Evolutionary conservation across 768 basidiomycete genomes (phyloP), one percentile per base, ranked within the genome.

Genomic region (Rubroboletus pulcherrimus): DNA sequence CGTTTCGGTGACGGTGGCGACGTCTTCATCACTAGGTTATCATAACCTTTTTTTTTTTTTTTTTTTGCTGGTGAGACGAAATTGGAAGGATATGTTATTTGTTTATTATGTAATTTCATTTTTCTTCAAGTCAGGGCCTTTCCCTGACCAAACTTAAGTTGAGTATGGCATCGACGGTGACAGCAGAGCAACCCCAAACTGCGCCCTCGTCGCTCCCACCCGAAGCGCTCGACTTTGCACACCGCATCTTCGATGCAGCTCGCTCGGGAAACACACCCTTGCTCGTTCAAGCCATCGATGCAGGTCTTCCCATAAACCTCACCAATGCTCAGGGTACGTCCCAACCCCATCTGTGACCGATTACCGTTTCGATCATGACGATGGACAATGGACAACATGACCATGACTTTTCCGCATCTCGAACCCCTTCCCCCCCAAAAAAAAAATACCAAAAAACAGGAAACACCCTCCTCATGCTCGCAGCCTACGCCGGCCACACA

Each of bases 381-480:
- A 51, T n/a, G 45, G 26, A 5, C 26, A 3, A 26, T 26, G 26
- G 26, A 26, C 26, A 26, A 26, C 26, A 26, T 26, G 3, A 46
- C 45, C 0, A 6, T 14, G 12, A 44, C 26, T 5, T 26, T 26
- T 4, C 26, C 26, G 26, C 26, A 26, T 26, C 26, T 26, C 26
- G 26, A 26, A 26, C 26, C 2, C 26, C 26, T 8, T 8, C 30
- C 10, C 33, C 33, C 11, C 33, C 10, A 33, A 33, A 37, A 9
- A 21, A 21, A 21, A 21, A 21, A 21, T 2, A 21, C 21, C 26
- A 26, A 26, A 26, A 26, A 26, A 26, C 63, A 85, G 89, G 90
- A 21, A 91, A 91, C 66, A 88, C 87, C 5, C 74, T 92, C 7
- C 73, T 91, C 51, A 91, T 91, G 87, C 80, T 90, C 49, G 84